Conservation (phyloP, 2,329 filamentous ascomycete genomes). For the Aurifilum marmelostoma region DNA sequence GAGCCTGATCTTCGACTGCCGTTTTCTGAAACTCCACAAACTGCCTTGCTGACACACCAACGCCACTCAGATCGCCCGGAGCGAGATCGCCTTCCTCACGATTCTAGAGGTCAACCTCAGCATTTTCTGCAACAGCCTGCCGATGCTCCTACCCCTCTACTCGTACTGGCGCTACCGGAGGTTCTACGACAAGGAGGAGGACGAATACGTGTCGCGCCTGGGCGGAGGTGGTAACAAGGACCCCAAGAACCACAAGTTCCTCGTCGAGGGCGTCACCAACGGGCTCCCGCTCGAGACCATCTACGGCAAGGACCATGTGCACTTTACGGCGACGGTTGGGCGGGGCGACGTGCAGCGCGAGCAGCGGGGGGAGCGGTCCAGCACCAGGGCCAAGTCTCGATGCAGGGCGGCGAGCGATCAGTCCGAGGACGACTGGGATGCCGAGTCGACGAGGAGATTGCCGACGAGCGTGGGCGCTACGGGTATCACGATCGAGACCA, state of each 20-base stretch:
- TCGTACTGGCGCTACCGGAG: constrained; percentile 24
- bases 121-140: constrained; percentile 26
- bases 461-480: constrained; percentile 19
- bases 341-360: constrained; percentile 1
- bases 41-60: not conserved
- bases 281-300: constrained; percentile 26
- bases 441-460: constrained; percentile 22
- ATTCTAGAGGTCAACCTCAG: constrained; percentile 22
- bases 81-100: constrained; percentile 3
- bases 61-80: not conserved
- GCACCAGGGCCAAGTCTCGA: not conserved
- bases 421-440: constrained; percentile 21
- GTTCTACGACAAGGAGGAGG: constrained; percentile 18
- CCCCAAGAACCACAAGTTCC: constrained; percentile 9
- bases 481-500: constrained; percentile 26
- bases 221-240: not conserved
- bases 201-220: constrained; percentile 26
- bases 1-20: not conserved
- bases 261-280: constrained; percentile 23
- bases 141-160: constrained; percentile 26
- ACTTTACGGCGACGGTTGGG: constrained; percentile 22
- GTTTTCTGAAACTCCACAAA: not conserved
- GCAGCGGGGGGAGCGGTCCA: not conserved
- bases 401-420: not conserved
- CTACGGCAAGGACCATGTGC: constrained; percentile 23